Base-by-base conservation (phyloP, 1,284 basidiomycete species). In the Pascua sp. region DNA sequence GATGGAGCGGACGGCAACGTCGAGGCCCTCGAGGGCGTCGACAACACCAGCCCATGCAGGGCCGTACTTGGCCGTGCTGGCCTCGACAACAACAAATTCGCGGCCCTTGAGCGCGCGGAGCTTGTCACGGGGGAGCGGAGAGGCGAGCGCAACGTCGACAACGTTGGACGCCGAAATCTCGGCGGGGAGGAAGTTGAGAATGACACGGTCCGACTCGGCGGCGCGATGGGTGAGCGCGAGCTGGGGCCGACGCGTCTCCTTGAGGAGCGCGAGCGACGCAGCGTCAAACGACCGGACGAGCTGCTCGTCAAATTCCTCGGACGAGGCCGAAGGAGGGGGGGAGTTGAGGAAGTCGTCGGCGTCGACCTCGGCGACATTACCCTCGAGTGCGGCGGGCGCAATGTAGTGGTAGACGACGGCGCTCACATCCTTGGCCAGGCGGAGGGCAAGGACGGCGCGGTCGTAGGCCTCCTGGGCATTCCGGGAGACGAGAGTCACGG, bases 11-110 rank as follows among this genome's bases (percentile, higher is more conserved):
- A 76, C 67, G 41, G 65, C 61, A 37, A 63, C 68, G 36, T 72
- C 66, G 47, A 63, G 55, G n/a, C 67, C 71, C 45, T 71, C 70
- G 24, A 73, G 55, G 44, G 70, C 71, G 41, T 74, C 72, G 15
- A 73, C 71, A 15, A 72, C 67, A 17, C 65, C 63, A 8, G 73
- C 71, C 73, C 73, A 76, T 4, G 66, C 80, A 0, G 91, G 87
- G 1, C 91, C 88, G 85, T 90, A 95, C 77, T 92, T 92, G 51
- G 87, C 88, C 16, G 85, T 83, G 81, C 81, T 76, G 88, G 89
- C 76, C 93, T 76, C 95, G 17, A 97, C 83, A 4, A 97, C 89
- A 49, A 96, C 81, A 54, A 98, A 83, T 47, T 83, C 82, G 41
- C 82, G 83, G 5, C 85, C 85, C 1, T 80, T 59, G 11, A 96